phyloP scores from a whole-genome alignment of 2,329 filamentous ascomycete genomes.

The Rachicladosporium sp. region DNA sequence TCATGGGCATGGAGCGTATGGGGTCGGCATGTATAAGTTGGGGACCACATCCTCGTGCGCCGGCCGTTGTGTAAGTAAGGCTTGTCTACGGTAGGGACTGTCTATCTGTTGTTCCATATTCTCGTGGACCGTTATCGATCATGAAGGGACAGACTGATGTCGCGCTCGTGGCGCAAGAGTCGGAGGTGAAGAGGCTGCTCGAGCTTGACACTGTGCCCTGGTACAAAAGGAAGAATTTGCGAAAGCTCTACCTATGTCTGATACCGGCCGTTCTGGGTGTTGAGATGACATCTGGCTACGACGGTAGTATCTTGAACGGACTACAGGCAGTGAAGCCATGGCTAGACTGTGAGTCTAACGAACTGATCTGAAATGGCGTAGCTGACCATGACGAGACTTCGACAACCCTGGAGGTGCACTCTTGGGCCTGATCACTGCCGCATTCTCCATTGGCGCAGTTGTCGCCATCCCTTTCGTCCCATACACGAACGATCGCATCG shows the following conservation, averaged over 20 bases:
- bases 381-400: not conserved
- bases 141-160: slow-evolving; percentile 6
- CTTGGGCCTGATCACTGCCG: slow-evolving; percentile 3
- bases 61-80: no score
- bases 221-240: slow-evolving; percentile 8
- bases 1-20: no score
- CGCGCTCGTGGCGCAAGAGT: slow-evolving; percentile 7
- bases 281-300: slow-evolving; percentile 9
- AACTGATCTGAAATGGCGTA: not conserved
- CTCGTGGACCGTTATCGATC: not conserved
- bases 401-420: slow-evolving; percentile 3
- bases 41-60: no score
- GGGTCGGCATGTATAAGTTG: no score
- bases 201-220: slow-evolving; percentile 8
- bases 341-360: slow-evolving; percentile 1
- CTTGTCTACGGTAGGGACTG: no score
- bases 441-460: slow-evolving; percentile 3
- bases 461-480: slow-evolving; percentile 1
- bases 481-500: slow-evolving; percentile 18
- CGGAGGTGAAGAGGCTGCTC: slow-evolving; percentile 8
- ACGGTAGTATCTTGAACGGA: slow-evolving; percentile 4
- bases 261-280: slow-evolving; percentile 7
- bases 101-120: no score
- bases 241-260: slow-evolving; percentile 6
- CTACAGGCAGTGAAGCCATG: slow-evolving; percentile 5